Percentiles rank a stretch among this genome's conserved stretches.
Evolutionary conservation across 2,329 filamentous ascomycete genomes (phyloP).

Genomic region (Zymoseptoria tritici): DNA sequence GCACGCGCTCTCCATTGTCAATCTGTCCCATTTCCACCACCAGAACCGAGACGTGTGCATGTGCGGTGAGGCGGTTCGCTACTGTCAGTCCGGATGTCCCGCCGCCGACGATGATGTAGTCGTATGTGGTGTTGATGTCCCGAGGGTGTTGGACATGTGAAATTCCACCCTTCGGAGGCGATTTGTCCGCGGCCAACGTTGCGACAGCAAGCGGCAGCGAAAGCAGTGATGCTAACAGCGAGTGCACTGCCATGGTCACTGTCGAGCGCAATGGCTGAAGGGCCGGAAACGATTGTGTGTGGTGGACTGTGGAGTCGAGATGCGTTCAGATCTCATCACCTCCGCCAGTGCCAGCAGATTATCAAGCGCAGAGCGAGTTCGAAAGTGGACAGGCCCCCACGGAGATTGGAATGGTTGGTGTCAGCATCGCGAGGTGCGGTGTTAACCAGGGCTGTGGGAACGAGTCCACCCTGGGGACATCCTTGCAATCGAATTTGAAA

Average conservation of each 20-base stretch:
- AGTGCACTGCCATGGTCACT: neutral
- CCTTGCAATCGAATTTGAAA: no score
- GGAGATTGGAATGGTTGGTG: no score
- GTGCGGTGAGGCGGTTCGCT: constrained; percentile 22
- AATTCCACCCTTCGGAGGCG: neutral
- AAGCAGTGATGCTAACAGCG: neutral
- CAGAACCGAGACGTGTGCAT: constrained; percentile 26
- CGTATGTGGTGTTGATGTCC: neutral
- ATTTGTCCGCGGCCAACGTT: neutral
- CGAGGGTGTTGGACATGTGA: neutral
- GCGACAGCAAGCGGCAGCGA: neutral
- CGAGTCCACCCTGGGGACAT: neutral
- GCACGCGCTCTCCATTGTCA: constrained; percentile 1
- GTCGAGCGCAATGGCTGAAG: neutral
- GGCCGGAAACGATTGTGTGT: neutral
- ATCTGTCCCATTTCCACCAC: constrained; percentile 11
- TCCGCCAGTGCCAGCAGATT: neutral
- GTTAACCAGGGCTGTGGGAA: neutral
- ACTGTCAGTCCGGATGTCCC: constrained; percentile 25
- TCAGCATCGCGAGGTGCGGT: no score
- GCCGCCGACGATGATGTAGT: constrained; percentile 22
- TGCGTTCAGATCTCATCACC: neutral
- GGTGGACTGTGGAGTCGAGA: neutral
- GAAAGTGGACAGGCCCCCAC: neutral
- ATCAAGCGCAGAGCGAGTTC: neutral